Evolutionary conservation across 2,329 filamentous ascomycete genomes (phyloP).

Genomic region (Lachnellula willkommii): DNA sequence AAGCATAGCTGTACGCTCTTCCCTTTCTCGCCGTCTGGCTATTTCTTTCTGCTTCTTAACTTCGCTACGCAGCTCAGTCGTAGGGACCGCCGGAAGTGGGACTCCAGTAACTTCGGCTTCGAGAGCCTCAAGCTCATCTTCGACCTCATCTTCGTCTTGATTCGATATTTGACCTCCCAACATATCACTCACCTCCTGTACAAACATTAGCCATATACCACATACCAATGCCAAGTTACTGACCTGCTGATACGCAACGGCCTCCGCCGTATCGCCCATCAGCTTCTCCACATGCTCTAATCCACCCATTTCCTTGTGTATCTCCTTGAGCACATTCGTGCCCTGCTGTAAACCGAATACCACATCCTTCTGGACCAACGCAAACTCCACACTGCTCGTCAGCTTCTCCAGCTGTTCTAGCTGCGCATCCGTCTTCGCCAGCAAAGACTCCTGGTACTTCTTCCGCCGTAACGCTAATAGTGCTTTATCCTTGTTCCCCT

Average conservation of each 20-base stretch:
- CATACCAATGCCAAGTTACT: slow-evolving; percentile 22
- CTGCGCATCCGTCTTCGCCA: slow-evolving; percentile 85
- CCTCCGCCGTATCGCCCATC: slow-evolving; percentile 87
- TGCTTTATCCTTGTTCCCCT: slow-evolving; percentile 74
- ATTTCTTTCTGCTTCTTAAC: slow-evolving; percentile 26
- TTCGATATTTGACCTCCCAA: slow-evolving; percentile 83
- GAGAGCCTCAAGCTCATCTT: slow-evolving; percentile 84
- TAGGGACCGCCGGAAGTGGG: slow-evolving; percentile 29
- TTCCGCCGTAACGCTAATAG: slow-evolving; percentile 86
- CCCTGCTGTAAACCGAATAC: slow-evolving; percentile 89
- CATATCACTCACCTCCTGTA: slow-evolving; percentile 85
- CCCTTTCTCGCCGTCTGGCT: slow-evolving; percentile 19
- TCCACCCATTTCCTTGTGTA: slow-evolving; percentile 93
- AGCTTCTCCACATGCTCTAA: slow-evolving; percentile 91
- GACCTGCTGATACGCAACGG: slow-evolving; percentile 84
- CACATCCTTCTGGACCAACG: slow-evolving; percentile 93
- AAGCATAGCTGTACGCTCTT: slow-evolving; percentile 27
- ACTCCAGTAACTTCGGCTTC: slow-evolving; percentile 54
- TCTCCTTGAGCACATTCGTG: slow-evolving; percentile 81
- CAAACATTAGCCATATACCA: slow-evolving; percentile 4
- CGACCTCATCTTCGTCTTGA: slow-evolving; percentile 95
- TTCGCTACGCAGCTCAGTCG: slow-evolving; percentile 15
- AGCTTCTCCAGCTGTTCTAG: slow-evolving; percentile 90
- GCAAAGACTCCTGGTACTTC: slow-evolving; percentile 90
- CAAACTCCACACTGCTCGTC: slow-evolving; percentile 87